Evolutionary conservation across 1,284 basidiomycete species (phyloP).

Genomic region (Ustilago trichophora): DNA sequence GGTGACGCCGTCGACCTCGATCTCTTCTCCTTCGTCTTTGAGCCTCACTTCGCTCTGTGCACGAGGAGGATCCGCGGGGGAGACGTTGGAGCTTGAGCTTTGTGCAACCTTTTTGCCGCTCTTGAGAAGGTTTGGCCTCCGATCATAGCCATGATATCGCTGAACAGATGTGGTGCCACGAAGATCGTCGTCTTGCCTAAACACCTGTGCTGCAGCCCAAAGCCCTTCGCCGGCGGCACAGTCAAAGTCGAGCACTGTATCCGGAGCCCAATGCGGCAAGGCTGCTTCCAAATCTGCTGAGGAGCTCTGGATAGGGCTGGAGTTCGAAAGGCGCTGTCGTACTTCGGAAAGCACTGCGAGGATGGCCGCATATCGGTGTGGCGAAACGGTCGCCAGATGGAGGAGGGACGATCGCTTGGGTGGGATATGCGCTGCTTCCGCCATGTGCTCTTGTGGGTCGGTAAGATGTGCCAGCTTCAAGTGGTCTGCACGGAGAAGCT

Average conservation of each 20-base stretch:
- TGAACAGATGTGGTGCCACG: conserved; percentile 7
- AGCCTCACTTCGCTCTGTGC: conserved; percentile 12
- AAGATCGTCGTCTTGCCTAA: conserved; percentile 17
- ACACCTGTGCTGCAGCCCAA: conserved; percentile 59
- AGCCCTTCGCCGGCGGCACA: conserved; percentile 56
- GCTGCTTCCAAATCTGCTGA: not conserved
- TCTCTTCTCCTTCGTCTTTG: conserved; percentile 32
- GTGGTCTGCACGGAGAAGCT: conserved; percentile 32
- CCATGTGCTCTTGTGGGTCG: conserved; percentile 35
- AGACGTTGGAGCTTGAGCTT: conserved; percentile 22
- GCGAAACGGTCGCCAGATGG: conserved; percentile 39
- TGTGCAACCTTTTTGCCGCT: conserved; percentile 40
- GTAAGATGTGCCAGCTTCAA: conserved; percentile 33
- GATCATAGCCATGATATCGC: conserved; percentile 42
- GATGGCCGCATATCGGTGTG: conserved; percentile 46
- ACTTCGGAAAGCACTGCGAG: conserved; percentile 38
- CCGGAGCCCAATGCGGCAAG: conserved; percentile 43
- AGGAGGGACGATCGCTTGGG: conserved; percentile 40
- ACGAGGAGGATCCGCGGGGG: conserved; percentile 11
- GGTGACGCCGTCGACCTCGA: conserved; percentile 27
- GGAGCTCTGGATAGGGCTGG: not conserved
- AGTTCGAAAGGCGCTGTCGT: conserved; percentile 18
- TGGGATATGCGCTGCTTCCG: conserved; percentile 33
- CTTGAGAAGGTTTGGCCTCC: conserved; percentile 38
- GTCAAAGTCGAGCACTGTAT: conserved; percentile 51